Evolutionary conservation across 495 filamentous ascomycete species (phyloP).

Genomic region (Sordaria brevicollis): DNA sequence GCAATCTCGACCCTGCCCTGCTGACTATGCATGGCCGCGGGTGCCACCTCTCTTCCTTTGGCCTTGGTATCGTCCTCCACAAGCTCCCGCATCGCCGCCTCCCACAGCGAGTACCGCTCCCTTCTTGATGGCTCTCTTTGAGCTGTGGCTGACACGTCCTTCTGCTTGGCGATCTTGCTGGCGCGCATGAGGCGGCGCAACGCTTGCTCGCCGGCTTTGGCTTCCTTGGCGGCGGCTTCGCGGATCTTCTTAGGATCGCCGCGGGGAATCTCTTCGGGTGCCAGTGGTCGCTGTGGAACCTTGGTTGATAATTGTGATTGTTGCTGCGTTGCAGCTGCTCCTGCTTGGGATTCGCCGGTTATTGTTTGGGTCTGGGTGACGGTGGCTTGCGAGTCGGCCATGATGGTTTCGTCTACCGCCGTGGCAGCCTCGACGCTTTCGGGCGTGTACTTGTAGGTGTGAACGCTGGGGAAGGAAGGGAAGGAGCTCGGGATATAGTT

Average conservation of each 20-base stretch:
- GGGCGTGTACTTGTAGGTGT: slow-evolving; percentile 37
- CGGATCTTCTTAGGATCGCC: slow-evolving; percentile 31
- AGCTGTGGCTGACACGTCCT: slow-evolving; percentile 32
- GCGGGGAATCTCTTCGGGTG: slow-evolving; percentile 19
- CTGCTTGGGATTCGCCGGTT: not conserved
- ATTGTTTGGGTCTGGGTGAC: not conserved
- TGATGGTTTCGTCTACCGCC: slow-evolving; percentile 12
- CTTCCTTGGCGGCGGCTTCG: slow-evolving; percentile 32
- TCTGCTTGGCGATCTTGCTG: slow-evolving; percentile 37
- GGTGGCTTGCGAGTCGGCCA: not conserved
- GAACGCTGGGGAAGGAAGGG: slow-evolving; percentile 33
- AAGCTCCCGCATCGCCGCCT: slow-evolving; percentile 30
- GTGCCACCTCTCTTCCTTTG: slow-evolving; percentile 58
- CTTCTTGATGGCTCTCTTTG: slow-evolving; percentile 23
- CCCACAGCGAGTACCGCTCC: slow-evolving; percentile 31
- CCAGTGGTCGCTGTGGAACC: slow-evolving; percentile 15
- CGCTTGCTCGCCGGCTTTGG: slow-evolving; percentile 36
- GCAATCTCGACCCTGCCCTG: slow-evolving; percentile 30
- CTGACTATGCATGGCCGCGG: slow-evolving; percentile 40
- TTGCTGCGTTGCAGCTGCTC: slow-evolving; percentile 3
- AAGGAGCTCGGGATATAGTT: slow-evolving; percentile 33
- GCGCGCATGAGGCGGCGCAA: slow-evolving; percentile 34
- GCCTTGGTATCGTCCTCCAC: slow-evolving; percentile 39
- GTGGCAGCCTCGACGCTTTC: slow-evolving; percentile 19
- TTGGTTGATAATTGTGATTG: slow-evolving; percentile 1